These are phyloP conservation scores for Nidularia sp. DNA, from an alignment of 768 basidiomycete genomes.

Conservation along the genomic window DNA sequence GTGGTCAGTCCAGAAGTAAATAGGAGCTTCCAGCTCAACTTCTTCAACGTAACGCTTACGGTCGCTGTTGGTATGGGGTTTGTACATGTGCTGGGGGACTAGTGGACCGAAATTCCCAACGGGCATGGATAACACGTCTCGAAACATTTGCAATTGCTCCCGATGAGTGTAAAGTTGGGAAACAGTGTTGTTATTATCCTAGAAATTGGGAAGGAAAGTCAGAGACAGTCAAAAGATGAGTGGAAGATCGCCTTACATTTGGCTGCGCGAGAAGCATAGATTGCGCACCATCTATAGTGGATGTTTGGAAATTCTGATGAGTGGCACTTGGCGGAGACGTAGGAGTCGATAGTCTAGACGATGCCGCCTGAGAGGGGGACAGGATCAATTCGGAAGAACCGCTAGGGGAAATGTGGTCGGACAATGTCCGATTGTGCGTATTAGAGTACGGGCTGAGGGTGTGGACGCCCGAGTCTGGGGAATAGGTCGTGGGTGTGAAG, in stretches of 20 bases:
- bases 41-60: constrained; percentile 74
- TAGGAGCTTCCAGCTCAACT: constrained; percentile 56
- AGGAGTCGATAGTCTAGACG: neutral
- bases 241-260: neutral
- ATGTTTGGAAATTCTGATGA: neutral
- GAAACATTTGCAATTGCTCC: constrained; percentile 43
- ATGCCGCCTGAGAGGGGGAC: neutral
- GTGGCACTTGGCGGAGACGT: neutral
- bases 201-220: too few species aligned
- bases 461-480: neutral
- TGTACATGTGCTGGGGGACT: constrained; percentile 69
- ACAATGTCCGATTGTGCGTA: neutral
- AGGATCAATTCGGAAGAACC: neutral
- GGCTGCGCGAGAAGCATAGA: neutral
- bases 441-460: neutral
- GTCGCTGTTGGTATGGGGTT: constrained; percentile 75
- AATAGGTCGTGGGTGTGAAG: neutral
- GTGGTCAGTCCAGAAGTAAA: constrained; percentile 54
- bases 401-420: neutral
- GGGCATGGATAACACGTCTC: constrained; percentile 30
- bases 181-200: too few species aligned
- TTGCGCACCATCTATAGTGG: neutral
- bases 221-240: neutral
- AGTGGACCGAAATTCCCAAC: constrained; percentile 38
- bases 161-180: constrained; percentile 21